These are phyloP conservation scores for Penicillium lagena DNA, from an alignment of 495 filamentous ascomycete species.

Conservation along the genomic window DNA sequence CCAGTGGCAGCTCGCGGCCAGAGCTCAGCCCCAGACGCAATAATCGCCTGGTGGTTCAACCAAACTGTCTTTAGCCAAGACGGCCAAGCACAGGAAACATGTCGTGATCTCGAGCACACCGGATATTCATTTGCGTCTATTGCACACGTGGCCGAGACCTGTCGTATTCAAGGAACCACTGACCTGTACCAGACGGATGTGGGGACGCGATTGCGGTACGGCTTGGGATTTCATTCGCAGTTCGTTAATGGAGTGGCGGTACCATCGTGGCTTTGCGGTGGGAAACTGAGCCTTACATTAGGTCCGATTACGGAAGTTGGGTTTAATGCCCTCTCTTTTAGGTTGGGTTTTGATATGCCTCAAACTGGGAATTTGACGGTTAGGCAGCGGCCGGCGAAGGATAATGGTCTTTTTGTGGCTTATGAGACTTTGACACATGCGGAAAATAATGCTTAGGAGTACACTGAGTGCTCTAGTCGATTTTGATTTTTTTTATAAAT, in stretches of 20 bases:
- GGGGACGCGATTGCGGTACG: conserved; percentile 12
- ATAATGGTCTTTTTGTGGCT: conserved; percentile 15
- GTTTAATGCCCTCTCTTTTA: conserved; percentile 13
- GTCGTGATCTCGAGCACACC: conserved; percentile 20
- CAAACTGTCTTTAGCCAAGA: conserved; percentile 4
- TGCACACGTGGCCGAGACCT: conserved; percentile 18
- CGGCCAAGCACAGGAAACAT: conserved; percentile 21
- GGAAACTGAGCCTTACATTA: conserved; percentile 1
- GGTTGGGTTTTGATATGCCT: conserved; percentile 15
- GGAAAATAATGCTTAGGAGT: conserved; percentile 1
- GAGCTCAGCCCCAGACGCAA: not conserved
- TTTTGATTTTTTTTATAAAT: too few species aligned
- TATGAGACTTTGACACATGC: conserved; percentile 23
- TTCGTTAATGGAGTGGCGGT: conserved; percentile 4
- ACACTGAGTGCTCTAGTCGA: too few species aligned
- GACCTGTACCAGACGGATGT: conserved; percentile 15
- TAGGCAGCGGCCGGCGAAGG: conserved; percentile 8
- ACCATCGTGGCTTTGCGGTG: conserved; percentile 15
- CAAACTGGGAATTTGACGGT: conserved; percentile 10
- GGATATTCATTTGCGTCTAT: conserved; percentile 19
- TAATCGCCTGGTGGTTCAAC: conserved; percentile 7
- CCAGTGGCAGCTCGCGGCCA: conserved; percentile 1
- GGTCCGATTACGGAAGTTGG: conserved; percentile 17
- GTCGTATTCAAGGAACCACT: conserved; percentile 16
- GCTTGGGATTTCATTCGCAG: conserved; percentile 15